These are phyloP conservation scores for Candida sanyiensis DNA, from an alignment of 805 yeast species.

Conservation along the genomic window DNA sequence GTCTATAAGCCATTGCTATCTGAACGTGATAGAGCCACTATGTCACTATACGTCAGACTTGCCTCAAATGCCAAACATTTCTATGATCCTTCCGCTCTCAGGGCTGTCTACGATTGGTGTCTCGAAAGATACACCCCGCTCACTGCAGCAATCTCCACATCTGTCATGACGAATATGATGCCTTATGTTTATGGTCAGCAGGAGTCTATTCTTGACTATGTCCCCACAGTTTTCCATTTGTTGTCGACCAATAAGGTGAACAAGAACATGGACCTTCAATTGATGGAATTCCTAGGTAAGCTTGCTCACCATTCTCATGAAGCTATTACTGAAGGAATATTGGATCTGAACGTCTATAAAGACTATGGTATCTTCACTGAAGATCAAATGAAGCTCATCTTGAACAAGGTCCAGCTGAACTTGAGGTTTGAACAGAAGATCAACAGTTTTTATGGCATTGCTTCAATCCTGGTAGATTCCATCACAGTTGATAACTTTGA, in stretches of 20 bases:
- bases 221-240: slow-evolving; percentile 63
- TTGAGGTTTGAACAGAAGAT: slow-evolving; percentile 32
- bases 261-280: slow-evolving; percentile 52
- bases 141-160: slow-evolving; percentile 46
- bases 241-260: slow-evolving; percentile 55
- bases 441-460: slow-evolving; percentile 33
- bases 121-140: slow-evolving; percentile 48
- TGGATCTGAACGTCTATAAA: slow-evolving; percentile 34
- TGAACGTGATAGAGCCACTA: slow-evolving; percentile 41
- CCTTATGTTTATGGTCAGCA: slow-evolving; percentile 37
- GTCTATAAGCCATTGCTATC: slow-evolving; percentile 27
- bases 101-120: slow-evolving; percentile 44
- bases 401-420: slow-evolving; percentile 47
- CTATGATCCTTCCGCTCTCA: slow-evolving; percentile 42
- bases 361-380: slow-evolving; percentile 57
- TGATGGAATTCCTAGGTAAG: slow-evolving; percentile 60
- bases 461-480: slow-evolving; percentile 56
- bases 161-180: slow-evolving; percentile 46
- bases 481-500: slow-evolving; percentile 45
- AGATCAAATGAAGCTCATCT: slow-evolving; percentile 53
- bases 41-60: slow-evolving; percentile 43
- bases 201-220: slow-evolving; percentile 45
- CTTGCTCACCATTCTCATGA: slow-evolving; percentile 45
- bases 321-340: slow-evolving; percentile 27
- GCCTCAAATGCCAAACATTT: slow-evolving; percentile 51